Base-by-base conservation (phyloP, 768 basidiomycete species). In the Megacollybia marginata region DNA sequence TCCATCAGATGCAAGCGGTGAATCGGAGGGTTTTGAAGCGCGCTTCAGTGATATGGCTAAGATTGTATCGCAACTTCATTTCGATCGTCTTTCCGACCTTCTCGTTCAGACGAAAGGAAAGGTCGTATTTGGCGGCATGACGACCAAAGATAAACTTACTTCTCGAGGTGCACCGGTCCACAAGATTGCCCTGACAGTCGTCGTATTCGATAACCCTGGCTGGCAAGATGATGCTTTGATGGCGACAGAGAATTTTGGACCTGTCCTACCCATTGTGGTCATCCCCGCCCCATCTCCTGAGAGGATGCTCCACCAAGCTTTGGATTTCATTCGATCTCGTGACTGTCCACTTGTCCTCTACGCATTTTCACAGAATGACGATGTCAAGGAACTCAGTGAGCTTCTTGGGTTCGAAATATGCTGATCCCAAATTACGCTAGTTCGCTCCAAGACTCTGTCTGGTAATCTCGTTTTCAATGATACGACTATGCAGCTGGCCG, bases 161-260 rank as follows among this genome's bases (percentile, higher is more conserved):
- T 28, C 23, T 28, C 23, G 6, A 6, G 23, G 23, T 6, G 23
- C 23, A 28, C 23, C 6, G 23, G 23, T 28, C 4, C 23, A 28
- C 6, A 86, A 75, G 55, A 81, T 92, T 54, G 79, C 83, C 16
- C 85, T 88, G 2, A 91, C 88, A 0, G 61, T 91, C 32, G 79
- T 93, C 12, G 75, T 65, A 34, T 40, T 40, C 18, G 38, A 44
- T 46, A 2, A 33, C 44, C 75, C 84, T 52, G 81, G 91, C 2
- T 63, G 68, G 33, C 58, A 53, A 0, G 78, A 79, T 48, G 91
- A 93, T 64, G 74, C 83, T 0, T 64, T 92, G 53, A 87, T 93
- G 86, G 71, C 73, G 59, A 83, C 88, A 52, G 92, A 93, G 58
- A 73, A 92, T 40, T 92, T 94, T 56, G 92, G 90, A 0, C 91